Conservation (phyloP, 2,329 filamentous ascomycete species). For the Kalmusia sp. region DNA sequence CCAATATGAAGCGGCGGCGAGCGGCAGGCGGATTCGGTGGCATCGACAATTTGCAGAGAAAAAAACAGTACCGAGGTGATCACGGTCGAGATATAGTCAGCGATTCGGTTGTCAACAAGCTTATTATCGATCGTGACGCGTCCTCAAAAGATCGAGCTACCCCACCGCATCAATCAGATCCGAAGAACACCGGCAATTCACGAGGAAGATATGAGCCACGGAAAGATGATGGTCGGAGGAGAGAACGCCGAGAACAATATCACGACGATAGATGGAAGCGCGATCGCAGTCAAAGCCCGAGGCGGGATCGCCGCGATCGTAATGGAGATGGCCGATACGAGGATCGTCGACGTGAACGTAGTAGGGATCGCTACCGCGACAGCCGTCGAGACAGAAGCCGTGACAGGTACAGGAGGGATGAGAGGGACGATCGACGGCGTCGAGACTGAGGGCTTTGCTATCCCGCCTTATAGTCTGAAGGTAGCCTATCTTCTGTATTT, state of each 20-base stretch:
- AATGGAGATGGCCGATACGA: slow-evolving; percentile 36
- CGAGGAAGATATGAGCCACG: slow-evolving; percentile 23
- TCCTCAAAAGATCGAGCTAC: slow-evolving; percentile 17
- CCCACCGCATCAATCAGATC: slow-evolving; percentile 13
- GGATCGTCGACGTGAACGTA: slow-evolving; percentile 33
- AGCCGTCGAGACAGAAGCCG: slow-evolving; percentile 45
- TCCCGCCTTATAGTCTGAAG: background rate
- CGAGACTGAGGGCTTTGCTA: slow-evolving; percentile 16
- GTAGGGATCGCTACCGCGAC: slow-evolving; percentile 42
- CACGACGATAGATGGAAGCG: slow-evolving; percentile 48
- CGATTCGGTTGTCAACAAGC: slow-evolving; percentile 40
- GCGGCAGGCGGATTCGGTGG: slow-evolving; percentile 79
- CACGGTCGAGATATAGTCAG: slow-evolving; percentile 35
- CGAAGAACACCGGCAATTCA: slow-evolving; percentile 6
- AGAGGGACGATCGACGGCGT: slow-evolving; percentile 44
- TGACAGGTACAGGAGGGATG: slow-evolving; percentile 49
- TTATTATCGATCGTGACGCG: slow-evolving; percentile 36
- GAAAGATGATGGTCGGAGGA: slow-evolving; percentile 50
- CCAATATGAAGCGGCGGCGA: slow-evolving; percentile 77
- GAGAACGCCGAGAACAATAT: slow-evolving; percentile 42
- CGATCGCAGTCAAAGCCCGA: slow-evolving; percentile 45
- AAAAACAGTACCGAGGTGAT: slow-evolving; percentile 73
- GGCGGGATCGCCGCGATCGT: slow-evolving; percentile 38
- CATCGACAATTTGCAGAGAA: slow-evolving; percentile 85
- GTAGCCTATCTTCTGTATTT: background rate